Percentiles rank a stretch among this genome's conserved stretches.
phyloP scores from a whole-genome alignment of 78 protist genomes.

The Fonticula alba region DNA sequence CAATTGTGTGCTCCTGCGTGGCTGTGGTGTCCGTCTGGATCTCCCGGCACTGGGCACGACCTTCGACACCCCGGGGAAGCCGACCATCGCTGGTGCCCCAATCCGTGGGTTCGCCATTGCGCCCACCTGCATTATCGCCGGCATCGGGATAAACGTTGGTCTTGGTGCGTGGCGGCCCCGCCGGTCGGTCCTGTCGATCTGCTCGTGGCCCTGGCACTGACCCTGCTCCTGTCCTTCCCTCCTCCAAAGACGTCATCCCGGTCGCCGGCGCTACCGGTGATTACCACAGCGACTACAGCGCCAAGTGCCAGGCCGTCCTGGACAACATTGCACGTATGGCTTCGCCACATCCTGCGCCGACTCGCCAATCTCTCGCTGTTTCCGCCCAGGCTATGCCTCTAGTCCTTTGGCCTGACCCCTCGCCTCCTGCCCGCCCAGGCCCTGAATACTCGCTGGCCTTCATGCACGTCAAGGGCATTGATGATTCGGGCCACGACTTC shows the following conservation, averaged over 20 bases:
- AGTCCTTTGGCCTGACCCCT: too few relatives aligned
- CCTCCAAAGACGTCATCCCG: conserved; percentile 6
- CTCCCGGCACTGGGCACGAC: conserved; percentile 36
- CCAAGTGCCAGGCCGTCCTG: conserved; percentile 30
- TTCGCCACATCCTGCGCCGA: too few relatives aligned
- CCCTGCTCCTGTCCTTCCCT: too few relatives aligned
- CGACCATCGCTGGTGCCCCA: too few relatives aligned
- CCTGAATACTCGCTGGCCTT: conserved; percentile 43
- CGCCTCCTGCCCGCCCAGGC: too few relatives aligned
- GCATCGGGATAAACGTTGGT: conserved; percentile 49
- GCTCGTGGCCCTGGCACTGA: too few relatives aligned
- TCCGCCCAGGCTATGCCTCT: too few relatives aligned
- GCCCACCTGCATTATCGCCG: conserved; percentile 66
- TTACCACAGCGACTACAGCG: conserved; percentile 41
- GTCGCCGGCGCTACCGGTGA: conserved; percentile 62
- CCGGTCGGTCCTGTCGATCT: too few relatives aligned
- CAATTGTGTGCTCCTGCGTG: conserved; percentile 55
- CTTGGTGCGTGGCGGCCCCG: conserved; percentile 17
- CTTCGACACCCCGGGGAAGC: too few relatives aligned
- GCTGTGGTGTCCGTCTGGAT: conserved; percentile 49
- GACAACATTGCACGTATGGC: too few relatives aligned
- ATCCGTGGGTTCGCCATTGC: conserved; percentile 58
- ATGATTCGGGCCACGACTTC: conserved; percentile 60
- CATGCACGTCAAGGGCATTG: conserved; percentile 60
- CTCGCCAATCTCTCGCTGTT: too few relatives aligned